phyloP scores from a whole-genome alignment of 768 basidiomycete species.

The Peribolospora kevripleyi region DNA sequence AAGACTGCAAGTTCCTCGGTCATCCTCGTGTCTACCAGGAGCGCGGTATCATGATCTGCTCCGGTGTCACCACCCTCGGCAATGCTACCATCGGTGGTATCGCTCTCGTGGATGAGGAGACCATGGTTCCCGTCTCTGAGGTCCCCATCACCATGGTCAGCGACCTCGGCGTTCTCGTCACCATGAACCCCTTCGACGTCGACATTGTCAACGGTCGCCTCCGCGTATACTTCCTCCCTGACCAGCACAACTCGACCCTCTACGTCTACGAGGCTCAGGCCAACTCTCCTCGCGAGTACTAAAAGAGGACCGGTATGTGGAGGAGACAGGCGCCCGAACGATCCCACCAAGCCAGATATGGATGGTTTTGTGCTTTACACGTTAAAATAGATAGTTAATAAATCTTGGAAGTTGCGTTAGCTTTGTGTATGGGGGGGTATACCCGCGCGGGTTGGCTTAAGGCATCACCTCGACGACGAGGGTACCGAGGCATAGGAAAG shows the following conservation, averaged over 20 bases:
- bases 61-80: slow-evolving; percentile 6
- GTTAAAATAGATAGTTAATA: background rate
- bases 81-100: slow-evolving; percentile 5
- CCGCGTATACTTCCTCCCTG: slow-evolving; percentile 2
- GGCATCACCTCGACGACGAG: too few species aligned
- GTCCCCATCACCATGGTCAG: slow-evolving; percentile 3
- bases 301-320: background rate
- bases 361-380: background rate
- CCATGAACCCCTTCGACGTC: slow-evolving; percentile 1
- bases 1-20: slow-evolving; percentile 9
- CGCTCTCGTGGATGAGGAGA: slow-evolving; percentile 6
- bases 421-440: background rate
- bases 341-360: background rate
- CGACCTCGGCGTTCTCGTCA: slow-evolving; percentile 2
- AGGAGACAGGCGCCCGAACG: background rate
- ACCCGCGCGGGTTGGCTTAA: too few species aligned
- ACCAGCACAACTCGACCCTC: slow-evolving; percentile 3
- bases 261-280: slow-evolving; percentile 2
- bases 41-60: slow-evolving; percentile 2
- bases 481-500: too few species aligned
- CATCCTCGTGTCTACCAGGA: slow-evolving; percentile 1
- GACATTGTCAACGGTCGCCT: slow-evolving; percentile 1
- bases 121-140: slow-evolving; percentile 4
- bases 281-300: background rate
- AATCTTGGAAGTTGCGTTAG: background rate